phyloP scores from a whole-genome alignment of 495 filamentous ascomycete genomes.

The Podospora anserina region DNA sequence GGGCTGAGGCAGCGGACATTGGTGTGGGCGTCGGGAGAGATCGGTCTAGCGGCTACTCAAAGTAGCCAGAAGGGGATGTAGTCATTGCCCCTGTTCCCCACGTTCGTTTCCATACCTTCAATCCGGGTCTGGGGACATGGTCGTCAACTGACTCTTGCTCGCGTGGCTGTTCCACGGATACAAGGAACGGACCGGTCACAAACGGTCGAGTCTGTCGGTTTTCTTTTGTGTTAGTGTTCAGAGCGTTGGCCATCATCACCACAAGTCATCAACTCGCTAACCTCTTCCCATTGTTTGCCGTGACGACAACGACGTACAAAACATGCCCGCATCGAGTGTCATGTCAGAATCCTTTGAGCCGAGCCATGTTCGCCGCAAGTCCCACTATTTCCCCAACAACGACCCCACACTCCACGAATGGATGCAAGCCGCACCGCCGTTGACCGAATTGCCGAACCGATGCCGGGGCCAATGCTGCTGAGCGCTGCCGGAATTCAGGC shows the following conservation, averaged over 20 bases:
- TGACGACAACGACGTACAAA: neutral
- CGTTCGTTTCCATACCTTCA: conserved; percentile 9
- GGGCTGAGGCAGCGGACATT: conserved; percentile 4
- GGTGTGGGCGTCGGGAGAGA: conserved; percentile 27
- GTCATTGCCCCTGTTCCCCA: conserved; percentile 6
- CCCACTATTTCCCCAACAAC: neutral
- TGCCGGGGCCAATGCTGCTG: conserved; percentile 17
- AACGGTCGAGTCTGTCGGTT: neutral
- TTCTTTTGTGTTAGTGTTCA: neutral
- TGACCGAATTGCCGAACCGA: conserved; percentile 33
- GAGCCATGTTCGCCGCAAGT: conserved; percentile 17
- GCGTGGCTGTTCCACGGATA: neutral
- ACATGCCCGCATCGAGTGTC: neutral
- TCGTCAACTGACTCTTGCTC: conserved; percentile 8
- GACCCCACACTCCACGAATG: neutral
- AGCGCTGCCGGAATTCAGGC: neutral
- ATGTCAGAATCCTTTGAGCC: conserved; percentile 23
- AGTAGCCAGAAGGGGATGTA: neutral
- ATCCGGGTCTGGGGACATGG: conserved; percentile 3
- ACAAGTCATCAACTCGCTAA: neutral
- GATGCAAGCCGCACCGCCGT: conserved; percentile 12
- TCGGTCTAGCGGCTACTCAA: conserved; percentile 35
- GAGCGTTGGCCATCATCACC: neutral
- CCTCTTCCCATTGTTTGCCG: neutral
- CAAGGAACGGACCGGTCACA: neutral